These are phyloP conservation scores for Boletus rufocinnamomeus DNA, from an alignment of 768 basidiomycete genomes.

Conservation along the genomic window DNA sequence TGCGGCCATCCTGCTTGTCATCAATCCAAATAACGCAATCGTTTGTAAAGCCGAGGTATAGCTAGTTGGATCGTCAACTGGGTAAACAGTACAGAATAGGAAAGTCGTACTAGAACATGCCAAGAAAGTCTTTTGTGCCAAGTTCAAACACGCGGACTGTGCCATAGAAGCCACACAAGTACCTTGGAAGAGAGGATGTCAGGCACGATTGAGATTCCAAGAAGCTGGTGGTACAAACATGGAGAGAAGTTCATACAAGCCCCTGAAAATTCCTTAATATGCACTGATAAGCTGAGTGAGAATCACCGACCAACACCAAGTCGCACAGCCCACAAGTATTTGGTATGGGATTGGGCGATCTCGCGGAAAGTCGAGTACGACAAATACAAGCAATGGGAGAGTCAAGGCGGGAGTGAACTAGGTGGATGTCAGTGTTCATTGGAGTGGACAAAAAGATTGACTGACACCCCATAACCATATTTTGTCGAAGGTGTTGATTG, in stretches of 20 bases:
- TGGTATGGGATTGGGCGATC: conserved; percentile 63
- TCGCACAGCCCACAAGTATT: conserved; percentile 52
- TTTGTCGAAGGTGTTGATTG: conserved; percentile 52
- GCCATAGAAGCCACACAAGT: conserved; percentile 46
- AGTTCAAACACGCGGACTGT: conserved; percentile 40
- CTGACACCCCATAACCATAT: conserved; percentile 60
- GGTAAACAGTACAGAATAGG: neutral
- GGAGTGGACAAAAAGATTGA: conserved; percentile 18
- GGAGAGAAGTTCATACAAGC: conserved; percentile 57
- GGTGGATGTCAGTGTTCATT: neutral
- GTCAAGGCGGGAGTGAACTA: conserved; percentile 61
- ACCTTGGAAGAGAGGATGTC: conserved; percentile 28
- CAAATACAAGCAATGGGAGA: conserved; percentile 62
- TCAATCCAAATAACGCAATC: conserved; percentile 71
- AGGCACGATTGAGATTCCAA: conserved; percentile 11
- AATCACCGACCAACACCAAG: conserved; percentile 61
- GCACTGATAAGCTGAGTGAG: neutral
- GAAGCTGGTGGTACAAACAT: conserved; percentile 34
- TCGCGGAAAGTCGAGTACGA: conserved; percentile 73
- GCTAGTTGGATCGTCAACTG: conserved; percentile 16
- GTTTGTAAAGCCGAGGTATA: conserved; percentile 47
- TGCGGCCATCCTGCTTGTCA: conserved; percentile 66
- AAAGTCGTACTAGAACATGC: conserved; percentile 37
- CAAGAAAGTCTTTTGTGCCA: conserved; percentile 43
- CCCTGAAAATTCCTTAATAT: conserved; percentile 40